These are phyloP conservation scores for Dillenia suffruticosa DNA, from an alignment of 164 flowering plant genomes.

Conservation along the genomic window DNA sequence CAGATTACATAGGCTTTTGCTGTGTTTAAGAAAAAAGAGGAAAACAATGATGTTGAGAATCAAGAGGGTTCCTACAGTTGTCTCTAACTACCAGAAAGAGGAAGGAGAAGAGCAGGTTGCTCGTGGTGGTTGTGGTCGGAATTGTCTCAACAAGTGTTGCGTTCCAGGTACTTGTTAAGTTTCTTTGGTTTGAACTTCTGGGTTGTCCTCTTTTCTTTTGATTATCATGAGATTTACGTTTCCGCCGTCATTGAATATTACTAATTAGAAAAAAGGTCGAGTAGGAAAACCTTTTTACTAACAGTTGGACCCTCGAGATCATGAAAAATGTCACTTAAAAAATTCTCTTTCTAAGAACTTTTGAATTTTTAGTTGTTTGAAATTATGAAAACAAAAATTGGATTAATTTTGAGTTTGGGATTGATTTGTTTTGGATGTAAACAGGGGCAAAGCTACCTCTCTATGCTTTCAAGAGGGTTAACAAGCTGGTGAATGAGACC, in stretches of 20 bases:
- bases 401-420: not conserved
- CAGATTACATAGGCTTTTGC: not conserved
- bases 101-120: slow-evolving; percentile 27
- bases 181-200: not conserved
- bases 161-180: slow-evolving; percentile 38
- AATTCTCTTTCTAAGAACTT: not conserved
- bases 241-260: no score
- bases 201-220: not conserved
- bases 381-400: no score
- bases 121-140: slow-evolving; percentile 52
- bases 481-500: slow-evolving; percentile 16
- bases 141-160: slow-evolving; percentile 60
- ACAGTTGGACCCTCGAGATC: not conserved
- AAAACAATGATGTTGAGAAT: slow-evolving; percentile 44
- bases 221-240: not conserved
- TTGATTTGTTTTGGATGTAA: not conserved
- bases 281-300: no score
- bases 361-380: not conserved
- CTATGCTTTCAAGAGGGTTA: slow-evolving; percentile 47
- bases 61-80: slow-evolving; percentile 73
- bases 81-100: slow-evolving; percentile 65
- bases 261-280: no score
- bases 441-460: slow-evolving; percentile 63
- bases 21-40: not conserved
- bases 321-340: not conserved